Evolutionary conservation across 495 filamentous ascomycete genomes (phyloP).

Genomic region (Trichoderma parareesei): DNA sequence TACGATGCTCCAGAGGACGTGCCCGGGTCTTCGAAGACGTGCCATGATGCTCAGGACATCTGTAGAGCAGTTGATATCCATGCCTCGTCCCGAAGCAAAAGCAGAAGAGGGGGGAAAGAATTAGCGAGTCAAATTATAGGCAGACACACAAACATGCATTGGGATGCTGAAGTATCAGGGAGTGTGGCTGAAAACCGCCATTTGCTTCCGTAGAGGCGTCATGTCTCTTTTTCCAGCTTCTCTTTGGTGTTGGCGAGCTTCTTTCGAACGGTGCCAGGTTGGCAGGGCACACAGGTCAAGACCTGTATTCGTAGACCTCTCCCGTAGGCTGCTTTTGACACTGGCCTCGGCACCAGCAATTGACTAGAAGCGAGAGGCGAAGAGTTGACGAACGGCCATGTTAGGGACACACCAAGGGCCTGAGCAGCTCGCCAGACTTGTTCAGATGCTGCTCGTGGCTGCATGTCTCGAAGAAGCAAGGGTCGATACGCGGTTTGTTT

Average conservation of each 20-base stretch:
- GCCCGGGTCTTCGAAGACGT: too few relatives aligned
- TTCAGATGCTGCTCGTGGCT: not conserved
- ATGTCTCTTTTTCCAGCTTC: not conserved
- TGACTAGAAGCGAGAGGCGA: too few relatives aligned
- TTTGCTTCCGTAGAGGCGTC: not conserved
- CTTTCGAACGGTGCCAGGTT: not conserved
- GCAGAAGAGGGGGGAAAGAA: not conserved
- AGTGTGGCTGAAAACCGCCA: not conserved
- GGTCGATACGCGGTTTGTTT: slow-evolving; percentile 8
- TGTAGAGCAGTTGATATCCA: not conserved
- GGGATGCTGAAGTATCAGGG: not conserved
- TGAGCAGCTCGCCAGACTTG: not conserved
- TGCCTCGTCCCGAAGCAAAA: not conserved
- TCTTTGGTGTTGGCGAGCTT: not conserved
- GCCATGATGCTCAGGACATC: not conserved
- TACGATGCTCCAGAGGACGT: not conserved
- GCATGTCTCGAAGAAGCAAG: slow-evolving; percentile 2
- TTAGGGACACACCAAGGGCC: not conserved
- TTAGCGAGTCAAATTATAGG: not conserved
- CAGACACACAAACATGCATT: not conserved
- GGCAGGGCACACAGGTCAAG: not conserved
- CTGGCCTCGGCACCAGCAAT: not conserved
- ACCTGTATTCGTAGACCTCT: too few relatives aligned
- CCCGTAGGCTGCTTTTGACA: too few relatives aligned
- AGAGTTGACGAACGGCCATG: not conserved